Evolutionary conservation across 192 early-diverging fungal species (phyloP), one percentile per base, ranked within the genome.

Genomic region (Phycomyces blakesleeanus): DNA sequence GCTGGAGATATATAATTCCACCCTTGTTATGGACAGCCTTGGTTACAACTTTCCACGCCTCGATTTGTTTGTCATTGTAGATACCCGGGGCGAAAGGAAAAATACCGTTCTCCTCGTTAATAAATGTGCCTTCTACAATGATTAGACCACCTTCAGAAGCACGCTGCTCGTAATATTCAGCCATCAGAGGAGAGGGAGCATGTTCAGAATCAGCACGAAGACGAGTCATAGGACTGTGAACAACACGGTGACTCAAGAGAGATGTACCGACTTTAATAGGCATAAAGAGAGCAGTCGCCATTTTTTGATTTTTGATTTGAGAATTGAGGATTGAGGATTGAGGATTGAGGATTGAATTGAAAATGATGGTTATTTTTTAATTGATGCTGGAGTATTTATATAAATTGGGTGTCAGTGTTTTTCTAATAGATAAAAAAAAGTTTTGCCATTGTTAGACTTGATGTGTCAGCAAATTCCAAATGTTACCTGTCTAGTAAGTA

Each of bases 21-120:
- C 81, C 83, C 55, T 81, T 71, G 10, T 64, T 73, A 59, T 85
- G 80, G 4, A 85, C 83, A 14, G 80, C 77, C 21, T 81, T 71
- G 16, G 83, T 85, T 37, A 73, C 53, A 50, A 61, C 25, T 59
- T 77, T 81, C 85, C 85, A 87, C 8, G 52, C 68, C 14, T 49
- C 59, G 9, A 76, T 65, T 39, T 82, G 82, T 9, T 71, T 76
- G 1, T 60, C 29, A 12, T 66, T 76, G 50, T 64, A 66, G 14
- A 79, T 71, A 11, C 60, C 76, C 18, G 75, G 70, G 5, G 69
- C 66, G 50, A 29, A 29, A 15, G 37, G 47, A 18, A 64, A 57
- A 22, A 24, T 40, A 40, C 68, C 57, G 34, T 50, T 40, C 16
- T 56, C 18, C 16, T 34, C 18, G 25, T 51, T 61, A 34, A 70